These are phyloP conservation scores for Berberis thunbergii DNA, from an alignment of 164 flowering plant species.

Conservation along the genomic window DNA sequence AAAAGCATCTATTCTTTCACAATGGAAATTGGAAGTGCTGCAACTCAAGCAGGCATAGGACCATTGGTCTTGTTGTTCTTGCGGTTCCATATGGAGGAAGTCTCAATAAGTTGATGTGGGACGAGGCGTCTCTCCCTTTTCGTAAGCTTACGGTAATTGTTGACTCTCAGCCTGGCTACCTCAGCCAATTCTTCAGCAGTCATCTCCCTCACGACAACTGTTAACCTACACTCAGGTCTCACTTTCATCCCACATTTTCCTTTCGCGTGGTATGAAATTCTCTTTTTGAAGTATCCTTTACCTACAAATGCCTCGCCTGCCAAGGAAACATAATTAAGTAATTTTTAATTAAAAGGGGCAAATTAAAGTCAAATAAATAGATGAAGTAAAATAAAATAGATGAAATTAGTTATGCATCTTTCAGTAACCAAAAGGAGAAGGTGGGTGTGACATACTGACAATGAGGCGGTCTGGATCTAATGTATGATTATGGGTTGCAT, in stretches of 20 bases:
- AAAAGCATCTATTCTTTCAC: no score
- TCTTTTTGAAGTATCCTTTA: conserved; percentile 63
- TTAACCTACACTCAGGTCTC: conserved; percentile 80
- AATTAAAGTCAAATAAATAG: neutral
- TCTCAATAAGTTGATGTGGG: conserved; percentile 84
- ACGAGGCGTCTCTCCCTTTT: conserved; percentile 70
- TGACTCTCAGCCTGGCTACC: conserved; percentile 68
- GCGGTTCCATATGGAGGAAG: conserved; percentile 77
- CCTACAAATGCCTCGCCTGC: conserved; percentile 94
- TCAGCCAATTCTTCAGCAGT: conserved; percentile 88
- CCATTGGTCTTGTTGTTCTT: conserved; percentile 4
- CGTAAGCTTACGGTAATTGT: conserved; percentile 63
- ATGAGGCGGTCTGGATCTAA: conserved; percentile 85
- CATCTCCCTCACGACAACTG: conserved; percentile 81
- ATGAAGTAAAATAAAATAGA: neutral
- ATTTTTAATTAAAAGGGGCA: neutral
- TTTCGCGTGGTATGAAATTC: conserved; percentile 63
- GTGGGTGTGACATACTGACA: conserved; percentile 44
- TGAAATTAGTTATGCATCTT: neutral
- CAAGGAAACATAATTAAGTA: neutral
- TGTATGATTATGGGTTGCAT: conserved; percentile 93
- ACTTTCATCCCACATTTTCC: conserved; percentile 56
- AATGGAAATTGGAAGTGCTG: no score
- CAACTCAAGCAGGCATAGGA: no score
- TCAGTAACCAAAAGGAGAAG: neutral